Base-by-base conservation (phyloP, 139 green algal species). In the Chlorella sp. region DNA sequence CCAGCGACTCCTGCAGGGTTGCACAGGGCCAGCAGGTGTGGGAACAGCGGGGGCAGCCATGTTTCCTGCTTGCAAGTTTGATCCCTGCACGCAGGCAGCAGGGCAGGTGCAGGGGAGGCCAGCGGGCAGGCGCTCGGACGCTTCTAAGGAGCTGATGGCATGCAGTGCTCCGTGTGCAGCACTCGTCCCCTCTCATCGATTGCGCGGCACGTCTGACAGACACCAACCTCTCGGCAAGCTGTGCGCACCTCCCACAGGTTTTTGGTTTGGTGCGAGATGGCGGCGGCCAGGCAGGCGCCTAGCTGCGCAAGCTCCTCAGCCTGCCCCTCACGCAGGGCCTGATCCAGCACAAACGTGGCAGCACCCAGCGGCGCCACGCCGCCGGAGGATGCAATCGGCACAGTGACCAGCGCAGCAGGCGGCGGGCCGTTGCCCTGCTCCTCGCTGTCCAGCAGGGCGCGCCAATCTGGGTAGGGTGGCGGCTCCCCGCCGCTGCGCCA, bases 1-100 rank as follows among this genome's bases (percentile, higher is more conserved):
- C 79, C n/a, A 84, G 64, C 3, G 62, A 64, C 64, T 76, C 79
- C 79, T 84, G 79, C 41, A 43, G 11, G n/a, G n/a, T n/a, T n/a
- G n/a, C n/a, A n/a, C n/a, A n/a, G n/a, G n/a, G n/a, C n/a, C n/a
- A 26, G 65, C 11, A 41, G n/a, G 16, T n/a, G 1, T 72, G 65
- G n/a, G 3, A 72, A n/a, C 65, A 72, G n/a, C n/a, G 43, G 65
- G n/a, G 32, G 58, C 32, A n/a, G n/a, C n/a, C n/a, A n/a, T n/a
- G n/a, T n/a, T n/a, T n/a, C n/a, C n/a, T n/a, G n/a, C n/a, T n/a
- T n/a, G n/a, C n/a, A n/a, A n/a, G n/a, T n/a, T n/a, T n/a, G n/a
- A n/a, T n/a, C n/a, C n/a, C n/a, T 54, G 46, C 11, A 54, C 46
- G 11, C 46, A 54, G 11, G 51, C 51, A 16, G 14, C 51, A 60